Conservation (phyloP, 1,139 yeast genomes). For the Casaregolazyma lundiana region DNA sequence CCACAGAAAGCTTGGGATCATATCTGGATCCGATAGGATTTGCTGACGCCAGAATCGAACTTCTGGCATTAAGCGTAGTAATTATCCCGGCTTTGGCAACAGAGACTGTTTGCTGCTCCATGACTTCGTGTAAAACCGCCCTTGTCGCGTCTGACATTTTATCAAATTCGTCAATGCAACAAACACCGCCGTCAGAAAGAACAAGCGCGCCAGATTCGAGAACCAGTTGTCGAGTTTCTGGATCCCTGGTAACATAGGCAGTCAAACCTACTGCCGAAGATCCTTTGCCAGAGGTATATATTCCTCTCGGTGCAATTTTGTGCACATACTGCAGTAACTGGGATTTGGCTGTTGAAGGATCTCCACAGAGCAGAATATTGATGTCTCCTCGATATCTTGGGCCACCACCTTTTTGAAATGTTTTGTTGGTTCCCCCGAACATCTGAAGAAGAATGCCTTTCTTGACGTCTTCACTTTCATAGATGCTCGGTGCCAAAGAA, state of each 20-base stretch:
- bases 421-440: constrained; percentile 93
- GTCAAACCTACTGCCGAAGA: constrained; percentile 99
- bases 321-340: constrained; percentile 92
- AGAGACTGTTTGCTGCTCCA: constrained; percentile 98
- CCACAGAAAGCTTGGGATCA: constrained; percentile 88
- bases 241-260: constrained; percentile 91
- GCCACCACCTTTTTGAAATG: constrained; percentile 78
- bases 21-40: constrained; percentile 97
- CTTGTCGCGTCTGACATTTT: constrained; percentile 94
- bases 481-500: constrained; percentile 92
- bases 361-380: constrained; percentile 88
- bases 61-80: constrained; percentile 92
- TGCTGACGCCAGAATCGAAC: constrained; percentile 93
- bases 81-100: constrained; percentile 98
- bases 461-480: constrained; percentile 93
- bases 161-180: constrained; percentile 98
- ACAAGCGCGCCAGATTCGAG: constrained; percentile 96
- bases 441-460: constrained; percentile 89
- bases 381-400: constrained; percentile 90
- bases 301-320: constrained; percentile 96
- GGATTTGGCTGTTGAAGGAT: constrained; percentile 96
- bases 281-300: constrained; percentile 97
- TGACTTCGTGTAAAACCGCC: constrained; percentile 94
- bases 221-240: constrained; percentile 88
- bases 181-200: constrained; percentile 94